Evolutionary conservation across 2,329 filamentous ascomycete species (phyloP), one percentile per base, ranked within the genome.

Genomic region (Aureobasidium namibiae): DNA sequence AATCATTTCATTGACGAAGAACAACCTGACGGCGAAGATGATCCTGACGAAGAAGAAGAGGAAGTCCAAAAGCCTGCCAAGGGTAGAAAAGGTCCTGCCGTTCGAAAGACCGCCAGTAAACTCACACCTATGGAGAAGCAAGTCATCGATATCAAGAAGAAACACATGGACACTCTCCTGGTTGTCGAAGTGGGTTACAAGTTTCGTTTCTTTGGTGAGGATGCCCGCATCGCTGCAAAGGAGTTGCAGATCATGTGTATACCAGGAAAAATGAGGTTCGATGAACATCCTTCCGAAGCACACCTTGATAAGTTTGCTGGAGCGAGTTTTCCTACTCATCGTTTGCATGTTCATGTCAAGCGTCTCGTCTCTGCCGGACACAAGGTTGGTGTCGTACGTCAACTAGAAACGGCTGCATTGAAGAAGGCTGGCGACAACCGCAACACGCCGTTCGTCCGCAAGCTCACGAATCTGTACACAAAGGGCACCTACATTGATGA

Each of bases 401-500:
- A 99, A 73, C 80, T 96, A 29, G 94, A 99, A 73, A 99, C 94
- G 0, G 94, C 94, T 2, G 94, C 94, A 0, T 77, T 99, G 62
- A 99, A 99, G 72, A 95, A 95, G 63, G 94, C 85, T 1, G 92
- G 94, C 45, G 91, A 96, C 70, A 99, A 97, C 72, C 85, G 90
- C 60, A 96, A 96, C 69, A 83, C 91, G 0, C 92, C 94, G 0
- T 99, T 99, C 67, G 83, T 90, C 38, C 85, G 94, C 36, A 94
- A 95, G 67, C 84, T 99, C 67, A 97, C 94, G 16, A 96, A 95
- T 68, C 80, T 99, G 7, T 99, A 99, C 74, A 99, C 94, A 9
- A 99, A 97, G 72, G 94, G 92, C 44, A 99, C 94, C 2, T 99
- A 97, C 67, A 87, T 99, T 60, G 94, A 97, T 68, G 94, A 99